Evolutionary conservation across 495 filamentous ascomycete species (phyloP).

Genomic region (Choiromyces venosus): DNA sequence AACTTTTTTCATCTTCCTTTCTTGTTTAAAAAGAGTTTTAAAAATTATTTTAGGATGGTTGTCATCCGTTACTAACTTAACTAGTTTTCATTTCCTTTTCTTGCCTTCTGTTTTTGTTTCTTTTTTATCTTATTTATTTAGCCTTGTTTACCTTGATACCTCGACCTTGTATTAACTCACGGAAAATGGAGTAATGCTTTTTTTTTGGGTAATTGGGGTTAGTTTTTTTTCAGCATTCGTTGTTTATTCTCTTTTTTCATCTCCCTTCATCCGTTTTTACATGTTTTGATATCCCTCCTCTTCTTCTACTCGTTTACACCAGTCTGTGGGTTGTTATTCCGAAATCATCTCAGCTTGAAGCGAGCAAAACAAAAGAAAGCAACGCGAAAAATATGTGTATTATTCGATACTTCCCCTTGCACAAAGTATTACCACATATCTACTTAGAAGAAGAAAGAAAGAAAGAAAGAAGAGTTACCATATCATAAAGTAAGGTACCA

Average conservation of each 20-base stretch:
- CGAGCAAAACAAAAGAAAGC: background rate
- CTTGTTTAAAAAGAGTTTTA: slow-evolving; percentile 39
- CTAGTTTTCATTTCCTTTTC: slow-evolving; percentile 35
- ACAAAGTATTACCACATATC: background rate
- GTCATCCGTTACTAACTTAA: slow-evolving; percentile 15
- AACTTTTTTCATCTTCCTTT: slow-evolving; percentile 35
- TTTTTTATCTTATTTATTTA: slow-evolving; percentile 33
- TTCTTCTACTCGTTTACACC: too few relatives aligned
- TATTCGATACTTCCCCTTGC: background rate
- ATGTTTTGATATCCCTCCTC: background rate
- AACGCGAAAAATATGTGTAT: background rate
- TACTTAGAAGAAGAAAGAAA: background rate
- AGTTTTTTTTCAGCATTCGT: background rate
- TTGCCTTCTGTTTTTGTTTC: slow-evolving; percentile 22
- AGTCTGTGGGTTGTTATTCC: background rate
- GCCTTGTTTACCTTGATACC: slow-evolving; percentile 34
- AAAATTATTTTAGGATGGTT: slow-evolving; percentile 27
- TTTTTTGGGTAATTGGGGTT: slow-evolving; percentile 17
- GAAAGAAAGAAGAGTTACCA: too few relatives aligned
- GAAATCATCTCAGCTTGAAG: background rate
- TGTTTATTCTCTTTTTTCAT: background rate
- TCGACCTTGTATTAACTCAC: slow-evolving; percentile 36
- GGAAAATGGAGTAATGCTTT: slow-evolving; percentile 36
- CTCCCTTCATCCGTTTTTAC: background rate
- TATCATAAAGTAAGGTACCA: background rate